Conservation (phyloP, 345 rosid genomes). For the Eucalyptus marginata region DNA sequence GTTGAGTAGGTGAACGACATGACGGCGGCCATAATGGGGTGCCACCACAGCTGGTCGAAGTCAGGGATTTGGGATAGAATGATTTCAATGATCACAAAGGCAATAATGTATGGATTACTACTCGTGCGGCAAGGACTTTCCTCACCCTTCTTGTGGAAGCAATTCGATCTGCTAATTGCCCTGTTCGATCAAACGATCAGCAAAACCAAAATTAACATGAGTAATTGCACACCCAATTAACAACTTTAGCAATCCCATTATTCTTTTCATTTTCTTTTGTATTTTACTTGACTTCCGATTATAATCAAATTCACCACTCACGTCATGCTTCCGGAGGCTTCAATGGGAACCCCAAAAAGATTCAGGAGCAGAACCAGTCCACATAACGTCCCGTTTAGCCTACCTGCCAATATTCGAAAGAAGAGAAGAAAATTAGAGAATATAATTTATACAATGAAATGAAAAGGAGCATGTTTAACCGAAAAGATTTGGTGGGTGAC, state of each 20-base stretch:
- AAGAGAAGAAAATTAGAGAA: too few species aligned
- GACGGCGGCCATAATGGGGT: slow-evolving; percentile 65
- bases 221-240: not conserved
- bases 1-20: slow-evolving; percentile 87
- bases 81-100: slow-evolving; percentile 40
- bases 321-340: slow-evolving; percentile 28
- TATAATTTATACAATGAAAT: too few species aligned
- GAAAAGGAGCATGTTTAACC: too few species aligned
- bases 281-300: not conserved
- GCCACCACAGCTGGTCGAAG: slow-evolving; percentile 80
- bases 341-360: not conserved
- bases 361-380: too few species aligned
- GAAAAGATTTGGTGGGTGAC: too few species aligned
- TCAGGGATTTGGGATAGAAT: slow-evolving; percentile 65
- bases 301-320: not conserved
- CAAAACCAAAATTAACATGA: not conserved
- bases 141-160: slow-evolving; percentile 28
- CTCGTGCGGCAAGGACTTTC: slow-evolving; percentile 27
- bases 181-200: slow-evolving; percentile 13
- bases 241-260: not conserved
- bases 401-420: too few species aligned
- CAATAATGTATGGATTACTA: slow-evolving; percentile 50
- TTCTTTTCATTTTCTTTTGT: too few species aligned
- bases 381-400: too few species aligned
- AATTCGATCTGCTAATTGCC: slow-evolving; percentile 45